Percentiles rank a stretch among this genome's conserved stretches.
These are phyloP conservation scores for Penicilliopsis zonata DNA, from an alignment of 495 filamentous ascomycete species.

Conservation along the genomic window DNA sequence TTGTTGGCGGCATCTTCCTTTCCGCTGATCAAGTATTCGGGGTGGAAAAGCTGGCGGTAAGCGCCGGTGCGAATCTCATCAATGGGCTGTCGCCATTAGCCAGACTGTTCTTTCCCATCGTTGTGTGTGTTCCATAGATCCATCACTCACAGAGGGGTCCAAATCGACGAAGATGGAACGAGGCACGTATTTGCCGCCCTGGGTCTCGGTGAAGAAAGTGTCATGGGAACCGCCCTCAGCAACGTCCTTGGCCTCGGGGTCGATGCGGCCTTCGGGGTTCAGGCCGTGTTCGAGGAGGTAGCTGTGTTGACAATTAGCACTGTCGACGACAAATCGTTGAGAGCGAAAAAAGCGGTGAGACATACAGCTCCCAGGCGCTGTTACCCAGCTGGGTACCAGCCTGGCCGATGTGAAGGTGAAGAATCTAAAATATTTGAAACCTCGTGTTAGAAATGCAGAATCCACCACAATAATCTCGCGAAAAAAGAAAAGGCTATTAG, in stretches of 20 bases:
- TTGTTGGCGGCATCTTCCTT: slow-evolving; percentile 95
- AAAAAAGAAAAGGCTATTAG: no score
- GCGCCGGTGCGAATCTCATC: slow-evolving; percentile 79
- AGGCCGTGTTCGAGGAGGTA: slow-evolving; percentile 90
- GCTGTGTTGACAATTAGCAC: slow-evolving; percentile 27
- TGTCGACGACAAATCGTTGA: slow-evolving; percentile 4
- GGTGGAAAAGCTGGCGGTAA: slow-evolving; percentile 83
- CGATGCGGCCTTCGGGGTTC: slow-evolving; percentile 57
- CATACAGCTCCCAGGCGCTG: slow-evolving; percentile 91
- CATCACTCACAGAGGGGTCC: slow-evolving; percentile 58
- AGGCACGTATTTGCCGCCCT: slow-evolving; percentile 79
- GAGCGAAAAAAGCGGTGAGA: slow-evolving; percentile 31
- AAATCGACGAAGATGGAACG: slow-evolving; percentile 83
- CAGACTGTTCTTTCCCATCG: neutral
- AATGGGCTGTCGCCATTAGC: slow-evolving; percentile 46
- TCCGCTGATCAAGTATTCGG: slow-evolving; percentile 75
- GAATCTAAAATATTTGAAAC: slow-evolving; percentile 62
- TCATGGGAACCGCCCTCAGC: slow-evolving; percentile 63
- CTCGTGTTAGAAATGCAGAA: no score
- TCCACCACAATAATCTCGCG: no score
- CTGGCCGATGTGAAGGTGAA: slow-evolving; percentile 87
- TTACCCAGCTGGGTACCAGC: slow-evolving; percentile 89
- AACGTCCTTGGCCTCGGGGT: slow-evolving; percentile 49
- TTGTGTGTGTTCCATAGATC: neutral
- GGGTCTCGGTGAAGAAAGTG: slow-evolving; percentile 87